phyloP scores from a whole-genome alignment of 2,329 filamentous ascomycete species.

The Claviceps pazoutovae region DNA sequence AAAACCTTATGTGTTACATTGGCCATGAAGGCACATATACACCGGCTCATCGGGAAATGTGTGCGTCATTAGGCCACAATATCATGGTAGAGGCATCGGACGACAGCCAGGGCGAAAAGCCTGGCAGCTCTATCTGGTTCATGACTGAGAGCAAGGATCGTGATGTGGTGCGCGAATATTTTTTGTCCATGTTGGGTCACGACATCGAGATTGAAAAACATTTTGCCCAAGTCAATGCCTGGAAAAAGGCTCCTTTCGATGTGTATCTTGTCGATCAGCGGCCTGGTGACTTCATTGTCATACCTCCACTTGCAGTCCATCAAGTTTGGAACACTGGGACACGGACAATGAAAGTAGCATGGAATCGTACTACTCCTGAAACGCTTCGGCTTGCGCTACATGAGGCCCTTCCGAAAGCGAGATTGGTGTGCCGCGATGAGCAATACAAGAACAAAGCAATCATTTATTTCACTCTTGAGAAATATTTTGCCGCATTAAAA shows the following conservation, averaged over 20 bases:
- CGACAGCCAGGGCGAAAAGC: slow-evolving; percentile 57
- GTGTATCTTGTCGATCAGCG: slow-evolving; percentile 88
- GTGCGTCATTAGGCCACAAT: slow-evolving; percentile 87
- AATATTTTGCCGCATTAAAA: slow-evolving; percentile 53
- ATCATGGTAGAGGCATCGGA: slow-evolving; percentile 92
- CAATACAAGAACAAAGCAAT: slow-evolving; percentile 99
- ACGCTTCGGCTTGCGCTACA: slow-evolving; percentile 74
- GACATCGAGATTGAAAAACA: slow-evolving; percentile 96
- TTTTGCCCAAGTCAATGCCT: slow-evolving; percentile 89
- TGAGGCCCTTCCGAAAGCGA: slow-evolving; percentile 77
- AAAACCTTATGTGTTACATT: slow-evolving; percentile 97
- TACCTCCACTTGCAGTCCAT: slow-evolving; percentile 85
- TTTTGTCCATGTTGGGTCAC: slow-evolving; percentile 81
- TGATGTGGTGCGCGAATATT: slow-evolving; percentile 83
- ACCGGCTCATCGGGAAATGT: slow-evolving; percentile 93
- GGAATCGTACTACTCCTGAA: slow-evolving; percentile 90
- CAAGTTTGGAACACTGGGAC: slow-evolving; percentile 98
- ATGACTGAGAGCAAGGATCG: slow-evolving; percentile 96
- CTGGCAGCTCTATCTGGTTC: slow-evolving; percentile 92
- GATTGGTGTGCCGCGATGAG: slow-evolving; percentile 88
- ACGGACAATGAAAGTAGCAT: slow-evolving; percentile 91
- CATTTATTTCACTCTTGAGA: slow-evolving; percentile 71
- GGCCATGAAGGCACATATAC: slow-evolving; percentile 97
- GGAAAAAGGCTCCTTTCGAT: slow-evolving; percentile 87
- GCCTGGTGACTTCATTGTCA: slow-evolving; percentile 81